Base-by-base conservation (phyloP, 169 alveolate genomes). In the Eimeria necatrix region DNA sequence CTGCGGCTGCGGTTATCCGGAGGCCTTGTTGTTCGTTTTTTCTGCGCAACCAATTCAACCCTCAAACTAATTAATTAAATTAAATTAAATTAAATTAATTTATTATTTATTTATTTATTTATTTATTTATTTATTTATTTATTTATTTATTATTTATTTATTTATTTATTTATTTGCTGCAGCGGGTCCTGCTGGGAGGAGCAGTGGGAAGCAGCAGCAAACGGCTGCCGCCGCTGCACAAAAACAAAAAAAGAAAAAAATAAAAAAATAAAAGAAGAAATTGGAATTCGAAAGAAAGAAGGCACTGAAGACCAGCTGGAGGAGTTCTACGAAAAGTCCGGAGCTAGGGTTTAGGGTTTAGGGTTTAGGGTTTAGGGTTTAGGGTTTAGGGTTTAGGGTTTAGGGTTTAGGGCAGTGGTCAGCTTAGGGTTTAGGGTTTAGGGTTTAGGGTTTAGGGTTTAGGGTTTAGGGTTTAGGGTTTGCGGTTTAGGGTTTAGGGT, bases 161-260 rank as follows among this genome's bases (percentile, higher is more conserved):
- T n/a, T n/a, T n/a, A n/a, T n/a, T n/a, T n/a, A n/a, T 56, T 22
- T 49, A 7, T 78, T n/a, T 78, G 61, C 81, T 59, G 93, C 94
- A 88, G 94, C 32, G 80, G 80, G 14, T 70, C 6, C 53, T 52
- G 12, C 51, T 88, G 94, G 94, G 94, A 76, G 22, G 94, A 88
- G 51, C 52, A 88, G 52, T 88, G 94, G 94, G 48, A 76, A 14
- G 84, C 41, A 88, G 14, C 16, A 3, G 32, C 59, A 8, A 70
- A 46, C 1, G 84, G 76, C 51, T 56, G 41, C 22, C 84, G 94
- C 26, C 86, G 46, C 16, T 52, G 53, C 71, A 48, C 6, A 0
- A 76, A 78, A 41, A 46, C 86, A 86, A 76, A 68, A 14, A 51
- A 41, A 0, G 51, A 68, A 8, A 46, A 51, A 71, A 59, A 88